Evolutionary conservation across 768 basidiomycete genomes (phyloP).

Genomic region (Serendipita sp.): DNA sequence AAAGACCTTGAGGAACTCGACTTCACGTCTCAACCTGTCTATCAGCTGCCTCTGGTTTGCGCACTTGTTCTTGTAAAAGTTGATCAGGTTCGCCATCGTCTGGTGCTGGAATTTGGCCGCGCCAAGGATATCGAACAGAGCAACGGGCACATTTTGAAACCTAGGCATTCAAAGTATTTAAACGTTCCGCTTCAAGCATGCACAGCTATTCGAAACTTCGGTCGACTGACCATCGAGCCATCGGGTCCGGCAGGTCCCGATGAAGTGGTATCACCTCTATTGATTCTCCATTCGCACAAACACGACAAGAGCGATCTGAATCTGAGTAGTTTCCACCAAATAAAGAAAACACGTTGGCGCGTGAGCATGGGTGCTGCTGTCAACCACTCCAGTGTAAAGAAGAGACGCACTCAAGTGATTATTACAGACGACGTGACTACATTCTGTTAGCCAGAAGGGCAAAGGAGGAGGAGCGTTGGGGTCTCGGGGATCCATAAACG

Average conservation of each 20-base stretch:
- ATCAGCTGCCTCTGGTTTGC: conserved; percentile 38
- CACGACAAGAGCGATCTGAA: conserved; percentile 57
- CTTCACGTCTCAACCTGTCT: conserved; percentile 37
- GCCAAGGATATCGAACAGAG: background rate
- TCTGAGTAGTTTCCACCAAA: conserved; percentile 25
- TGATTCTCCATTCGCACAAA: conserved; percentile 38
- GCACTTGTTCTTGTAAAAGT: conserved; percentile 43
- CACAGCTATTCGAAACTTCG: too few species aligned
- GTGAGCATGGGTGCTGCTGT: conserved; percentile 12
- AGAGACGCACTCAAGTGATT: conserved; percentile 50
- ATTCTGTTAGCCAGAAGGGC: conserved; percentile 83
- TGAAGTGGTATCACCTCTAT: conserved; percentile 63
- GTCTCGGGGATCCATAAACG: conserved; percentile 31
- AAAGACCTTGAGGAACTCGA: conserved; percentile 10
- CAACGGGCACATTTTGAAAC: background rate
- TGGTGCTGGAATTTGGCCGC: conserved; percentile 58
- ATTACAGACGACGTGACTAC: conserved; percentile 76
- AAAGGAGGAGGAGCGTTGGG: conserved; percentile 36
- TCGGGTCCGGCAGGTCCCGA: conserved; percentile 37
- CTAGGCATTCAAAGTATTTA: background rate
- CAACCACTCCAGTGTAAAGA: conserved; percentile 13
- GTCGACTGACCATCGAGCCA: background rate
- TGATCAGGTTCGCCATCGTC: conserved; percentile 50
- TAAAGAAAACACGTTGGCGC: background rate
- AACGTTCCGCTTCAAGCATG: background rate